Evolutionary conservation across 2,329 filamentous ascomycete genomes (phyloP).

Genomic region (Scytalidium lignicola): DNA sequence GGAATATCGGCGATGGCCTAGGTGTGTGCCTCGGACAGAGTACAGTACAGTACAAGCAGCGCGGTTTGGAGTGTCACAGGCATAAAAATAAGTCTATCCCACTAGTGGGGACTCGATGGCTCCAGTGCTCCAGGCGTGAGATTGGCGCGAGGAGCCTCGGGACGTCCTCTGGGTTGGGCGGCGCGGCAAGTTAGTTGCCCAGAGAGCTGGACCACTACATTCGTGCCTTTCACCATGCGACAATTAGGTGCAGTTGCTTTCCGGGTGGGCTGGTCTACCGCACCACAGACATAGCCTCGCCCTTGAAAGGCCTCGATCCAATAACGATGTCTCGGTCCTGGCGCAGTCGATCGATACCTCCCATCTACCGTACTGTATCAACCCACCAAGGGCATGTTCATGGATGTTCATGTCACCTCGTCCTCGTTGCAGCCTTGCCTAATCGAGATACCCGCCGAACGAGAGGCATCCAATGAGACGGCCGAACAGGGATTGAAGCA

Average conservation of each 20-base stretch:
- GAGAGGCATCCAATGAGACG: conserved; percentile 21
- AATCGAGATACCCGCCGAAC: conserved; percentile 28
- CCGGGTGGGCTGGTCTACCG: too few species aligned
- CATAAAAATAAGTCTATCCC: too few species aligned
- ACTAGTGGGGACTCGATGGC: background rate
- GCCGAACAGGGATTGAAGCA: conserved; percentile 16
- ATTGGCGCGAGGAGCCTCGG: background rate
- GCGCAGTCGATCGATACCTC: background rate
- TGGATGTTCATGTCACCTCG: conserved; percentile 3
- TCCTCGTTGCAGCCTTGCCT: conserved; percentile 20
- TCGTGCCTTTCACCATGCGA: too few species aligned
- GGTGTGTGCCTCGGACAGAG: background rate
- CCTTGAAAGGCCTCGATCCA: too few species aligned
- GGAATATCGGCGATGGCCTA: background rate
- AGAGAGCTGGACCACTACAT: background rate
- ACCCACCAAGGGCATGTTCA: background rate
- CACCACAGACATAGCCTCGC: too few species aligned
- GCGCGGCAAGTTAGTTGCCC: background rate
- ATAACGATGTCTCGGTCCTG: too few species aligned
- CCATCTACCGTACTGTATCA: background rate
- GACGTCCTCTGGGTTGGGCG: background rate
- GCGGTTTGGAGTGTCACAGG: too few species aligned
- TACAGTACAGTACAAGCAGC: too few species aligned
- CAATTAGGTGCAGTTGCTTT: too few species aligned
- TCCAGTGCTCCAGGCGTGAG: background rate